Conservation (phyloP, 1,139 yeast genomes). For the Lodderomyces theae region DNA sequence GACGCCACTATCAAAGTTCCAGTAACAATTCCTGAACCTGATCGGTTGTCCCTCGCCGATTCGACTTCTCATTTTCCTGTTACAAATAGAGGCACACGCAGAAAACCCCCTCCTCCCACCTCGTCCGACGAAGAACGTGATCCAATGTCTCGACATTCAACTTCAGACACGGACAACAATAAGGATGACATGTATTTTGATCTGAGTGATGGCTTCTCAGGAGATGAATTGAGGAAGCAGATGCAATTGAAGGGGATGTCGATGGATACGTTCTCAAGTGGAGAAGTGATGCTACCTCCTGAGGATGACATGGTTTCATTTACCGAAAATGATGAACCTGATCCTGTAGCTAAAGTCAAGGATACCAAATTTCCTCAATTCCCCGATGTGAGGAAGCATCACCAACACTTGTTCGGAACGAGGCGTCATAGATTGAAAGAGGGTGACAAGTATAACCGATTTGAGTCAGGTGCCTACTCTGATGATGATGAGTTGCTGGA, state of each 20-base stretch:
- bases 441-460: neutral
- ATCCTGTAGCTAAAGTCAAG: constrained; percentile 4
- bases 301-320: constrained; percentile 13
- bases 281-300: constrained; percentile 17
- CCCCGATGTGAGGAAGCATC: constrained; percentile 21
- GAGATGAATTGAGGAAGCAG: constrained; percentile 6
- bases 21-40: neutral
- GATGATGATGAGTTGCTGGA: constrained; percentile 4
- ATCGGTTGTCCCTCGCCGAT: neutral
- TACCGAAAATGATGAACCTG: constrained; percentile 9
- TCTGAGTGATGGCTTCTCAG: constrained; percentile 1
- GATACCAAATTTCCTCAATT: constrained; percentile 26
- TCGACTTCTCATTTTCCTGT: constrained; percentile 4
- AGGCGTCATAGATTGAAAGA: constrained; percentile 1
- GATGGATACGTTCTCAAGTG: constrained; percentile 15
- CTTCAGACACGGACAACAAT: neutral
- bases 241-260: constrained; percentile 11
- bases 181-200: neutral
- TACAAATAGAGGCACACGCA: constrained; percentile 14
- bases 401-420: constrained; percentile 10
- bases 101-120: constrained; percentile 29
- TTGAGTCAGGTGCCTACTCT: constrained; percentile 2
- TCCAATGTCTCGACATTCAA: neutral
- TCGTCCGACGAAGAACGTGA: constrained; percentile 4
- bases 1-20: constrained; percentile 3